These are phyloP conservation scores for Taiwanofungus camphoratus DNA, from an alignment of 1,284 basidiomycete species.

Conservation along the genomic window DNA sequence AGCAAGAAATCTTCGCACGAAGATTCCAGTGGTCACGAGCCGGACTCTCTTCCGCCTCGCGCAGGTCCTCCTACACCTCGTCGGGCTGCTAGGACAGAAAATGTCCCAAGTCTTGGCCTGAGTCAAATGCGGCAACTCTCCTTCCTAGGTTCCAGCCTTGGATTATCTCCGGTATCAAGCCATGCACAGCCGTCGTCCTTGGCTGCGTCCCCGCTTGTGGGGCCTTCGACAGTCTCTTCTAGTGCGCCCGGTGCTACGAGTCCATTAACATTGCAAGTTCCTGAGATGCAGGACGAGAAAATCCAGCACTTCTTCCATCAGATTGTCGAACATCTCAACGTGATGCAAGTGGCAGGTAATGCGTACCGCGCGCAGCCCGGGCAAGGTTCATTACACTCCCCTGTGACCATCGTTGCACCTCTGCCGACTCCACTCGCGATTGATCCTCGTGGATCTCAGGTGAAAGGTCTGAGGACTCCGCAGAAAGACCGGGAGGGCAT, in stretches of 20 bases:
- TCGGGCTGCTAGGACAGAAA: conserved; percentile 30
- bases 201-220: conserved; percentile 19
- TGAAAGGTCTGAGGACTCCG: conserved; percentile 7
- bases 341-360: conserved; percentile 45
- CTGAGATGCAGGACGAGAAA: conserved; percentile 59
- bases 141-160: conserved; percentile 5
- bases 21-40: conserved; percentile 11
- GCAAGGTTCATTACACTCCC: conserved; percentile 9
- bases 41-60: conserved; percentile 41
- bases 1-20: conserved; percentile 14
- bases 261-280: conserved; percentile 22
- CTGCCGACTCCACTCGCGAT: conserved; percentile 12
- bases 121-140: conserved; percentile 18
- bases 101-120: conserved; percentile 16
- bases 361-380: conserved; percentile 6
- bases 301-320: conserved; percentile 79
- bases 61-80: conserved; percentile 57
- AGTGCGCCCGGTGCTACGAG: conserved; percentile 27
- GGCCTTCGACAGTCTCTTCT: conserved; percentile 25
- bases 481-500: conserved; percentile 1
- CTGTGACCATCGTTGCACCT: conserved; percentile 6
- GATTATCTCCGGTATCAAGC: conserved; percentile 12
- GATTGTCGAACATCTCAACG: conserved; percentile 74
- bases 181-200: conserved; percentile 22
- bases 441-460: conserved; percentile 7